Percentiles rank a stretch among this genome's conserved stretches.
phyloP scores from a whole-genome alignment of 768 basidiomycete genomes.

The Crepidotus variabilis region DNA sequence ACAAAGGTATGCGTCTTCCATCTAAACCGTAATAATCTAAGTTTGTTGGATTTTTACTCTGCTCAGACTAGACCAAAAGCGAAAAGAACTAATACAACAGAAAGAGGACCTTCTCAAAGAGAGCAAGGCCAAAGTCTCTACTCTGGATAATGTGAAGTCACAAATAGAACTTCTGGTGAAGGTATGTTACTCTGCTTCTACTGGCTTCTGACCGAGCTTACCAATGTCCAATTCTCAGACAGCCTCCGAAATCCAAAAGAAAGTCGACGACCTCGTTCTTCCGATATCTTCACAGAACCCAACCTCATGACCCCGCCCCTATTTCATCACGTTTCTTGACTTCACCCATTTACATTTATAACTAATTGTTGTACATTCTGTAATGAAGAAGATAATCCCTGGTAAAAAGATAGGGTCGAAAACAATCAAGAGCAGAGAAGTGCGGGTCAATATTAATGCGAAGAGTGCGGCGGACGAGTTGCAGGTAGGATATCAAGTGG shows the following conservation, averaged over 20 bases:
- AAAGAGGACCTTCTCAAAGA: constrained; percentile 82
- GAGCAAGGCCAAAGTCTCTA: constrained; percentile 67
- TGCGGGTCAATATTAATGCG: neutral
- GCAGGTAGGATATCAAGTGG: constrained; percentile 4
- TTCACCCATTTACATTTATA: neutral
- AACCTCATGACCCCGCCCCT: constrained; percentile 1
- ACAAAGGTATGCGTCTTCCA: constrained; percentile 55
- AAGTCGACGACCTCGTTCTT: constrained; percentile 64
- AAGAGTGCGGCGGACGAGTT: neutral
- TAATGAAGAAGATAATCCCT: neutral
- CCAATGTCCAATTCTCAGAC: constrained; percentile 34
- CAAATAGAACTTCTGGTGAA: constrained; percentile 78
- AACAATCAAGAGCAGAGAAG: neutral
- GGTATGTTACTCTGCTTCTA: constrained; percentile 31
- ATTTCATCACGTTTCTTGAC: constrained; percentile 1
- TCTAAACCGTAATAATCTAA: constrained; percentile 6
- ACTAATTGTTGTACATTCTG: constrained; percentile 2
- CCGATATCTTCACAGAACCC: constrained; percentile 27
- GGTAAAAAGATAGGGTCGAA: neutral
- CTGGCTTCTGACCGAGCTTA: constrained; percentile 4
- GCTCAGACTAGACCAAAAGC: constrained; percentile 65
- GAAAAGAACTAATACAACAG: constrained; percentile 61
- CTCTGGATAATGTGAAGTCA: constrained; percentile 73
- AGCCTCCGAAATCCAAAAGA: constrained; percentile 71
- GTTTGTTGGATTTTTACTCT: constrained; percentile 1